A percentile compares a stretch with the other conserved stretches of the same genome.
Conservation (phyloP, 1,139 yeast species). For the Suhomyces anneliseae region DNA sequence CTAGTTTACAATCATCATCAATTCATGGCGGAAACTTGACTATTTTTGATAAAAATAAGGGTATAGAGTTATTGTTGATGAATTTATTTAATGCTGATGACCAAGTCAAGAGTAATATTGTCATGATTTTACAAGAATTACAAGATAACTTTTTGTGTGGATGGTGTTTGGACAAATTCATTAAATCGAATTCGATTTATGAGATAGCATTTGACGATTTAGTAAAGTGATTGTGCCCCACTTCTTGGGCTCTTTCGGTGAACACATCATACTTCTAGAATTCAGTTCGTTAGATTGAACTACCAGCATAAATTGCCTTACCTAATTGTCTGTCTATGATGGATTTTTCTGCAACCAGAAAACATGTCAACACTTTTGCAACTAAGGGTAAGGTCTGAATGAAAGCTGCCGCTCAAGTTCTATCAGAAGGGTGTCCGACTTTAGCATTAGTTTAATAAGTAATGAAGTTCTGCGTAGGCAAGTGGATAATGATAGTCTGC, state of each 20-base stretch:
- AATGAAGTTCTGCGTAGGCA: too few relatives aligned
- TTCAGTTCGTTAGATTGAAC: not conserved
- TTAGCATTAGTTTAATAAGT: too few relatives aligned
- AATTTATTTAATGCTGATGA: conserved; percentile 51
- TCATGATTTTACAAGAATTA: conserved; percentile 47
- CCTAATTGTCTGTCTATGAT: too few relatives aligned
- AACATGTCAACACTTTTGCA: too few relatives aligned
- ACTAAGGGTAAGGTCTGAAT: too few relatives aligned
- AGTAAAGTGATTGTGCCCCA: conserved; percentile 5
- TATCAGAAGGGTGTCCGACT: too few relatives aligned
- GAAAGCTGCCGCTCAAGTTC: too few relatives aligned
- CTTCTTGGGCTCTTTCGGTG: too few relatives aligned
- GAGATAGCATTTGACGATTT: conserved; percentile 45
- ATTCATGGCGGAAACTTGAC: conserved; percentile 45
- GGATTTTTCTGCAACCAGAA: too few relatives aligned
- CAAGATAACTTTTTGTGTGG: conserved; percentile 49
- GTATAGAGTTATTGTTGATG: conserved; percentile 42
- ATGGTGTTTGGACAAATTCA: conserved; percentile 44
- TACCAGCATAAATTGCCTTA: too few relatives aligned
- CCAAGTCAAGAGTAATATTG: conserved; percentile 41
- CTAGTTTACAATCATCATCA: conserved; percentile 41
- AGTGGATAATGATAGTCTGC: too few relatives aligned
- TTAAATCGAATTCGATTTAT: conserved; percentile 41
- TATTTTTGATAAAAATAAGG: conserved; percentile 48
- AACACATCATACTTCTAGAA: too few relatives aligned